These are phyloP conservation scores for Hymenoscyphus scutula DNA, from an alignment of 2,329 filamentous ascomycete genomes.

Conservation along the genomic window DNA sequence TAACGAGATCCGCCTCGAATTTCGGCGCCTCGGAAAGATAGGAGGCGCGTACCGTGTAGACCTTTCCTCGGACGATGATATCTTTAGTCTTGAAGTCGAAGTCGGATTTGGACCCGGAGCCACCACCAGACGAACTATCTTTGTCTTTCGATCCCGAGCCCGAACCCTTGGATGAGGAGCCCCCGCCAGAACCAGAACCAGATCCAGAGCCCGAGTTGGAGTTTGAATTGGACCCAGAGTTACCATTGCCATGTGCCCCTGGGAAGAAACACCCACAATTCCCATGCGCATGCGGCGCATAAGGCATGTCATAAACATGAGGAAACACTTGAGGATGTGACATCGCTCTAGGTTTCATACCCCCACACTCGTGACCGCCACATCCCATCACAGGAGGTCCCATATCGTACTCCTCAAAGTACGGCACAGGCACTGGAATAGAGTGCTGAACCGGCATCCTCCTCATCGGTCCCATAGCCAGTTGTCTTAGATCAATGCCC, in stretches of 20 bases:
- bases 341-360: conserved; percentile 3
- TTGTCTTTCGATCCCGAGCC: neutral
- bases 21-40: conserved; percentile 29
- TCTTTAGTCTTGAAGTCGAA: conserved; percentile 30
- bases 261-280: neutral
- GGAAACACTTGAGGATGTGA: neutral
- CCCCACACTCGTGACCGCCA: neutral
- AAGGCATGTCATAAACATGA: neutral
- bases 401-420: too few species aligned
- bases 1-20: conserved; percentile 29
- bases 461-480: neutral
- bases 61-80: conserved; percentile 28
- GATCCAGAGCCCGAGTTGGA: too few species aligned
- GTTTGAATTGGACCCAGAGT: too few species aligned
- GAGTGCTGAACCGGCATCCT: neutral
- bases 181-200: neutral
- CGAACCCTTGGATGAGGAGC: neutral
- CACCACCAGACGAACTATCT: neutral
- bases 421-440: neutral
- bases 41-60: conserved; percentile 25
- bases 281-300: neutral
- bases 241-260: neutral
- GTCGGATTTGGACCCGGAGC: conserved; percentile 4
- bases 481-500: neutral
- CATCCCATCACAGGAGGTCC: too few species aligned